Percentiles rank a stretch among this genome's conserved stretches.
These are phyloP conservation scores for Arctium minus DNA, from an alignment of 129 eudicot genomes.

Conservation along the genomic window DNA sequence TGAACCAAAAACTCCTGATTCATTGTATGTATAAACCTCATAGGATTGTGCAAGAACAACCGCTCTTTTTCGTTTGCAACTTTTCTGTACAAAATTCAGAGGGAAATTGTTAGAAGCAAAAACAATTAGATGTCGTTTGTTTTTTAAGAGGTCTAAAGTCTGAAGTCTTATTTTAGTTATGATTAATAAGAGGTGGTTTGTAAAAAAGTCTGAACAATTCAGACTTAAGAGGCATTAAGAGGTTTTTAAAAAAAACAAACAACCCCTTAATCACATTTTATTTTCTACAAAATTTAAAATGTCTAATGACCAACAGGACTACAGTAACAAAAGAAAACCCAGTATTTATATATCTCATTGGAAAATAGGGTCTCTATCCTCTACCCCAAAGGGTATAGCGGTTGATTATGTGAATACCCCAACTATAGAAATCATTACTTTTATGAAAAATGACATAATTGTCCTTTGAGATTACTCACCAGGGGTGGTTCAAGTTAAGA, in stretches of 20 bases:
- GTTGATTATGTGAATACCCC: background rate
- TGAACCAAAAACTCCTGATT: background rate
- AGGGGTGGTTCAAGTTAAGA: background rate
- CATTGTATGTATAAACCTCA: slow-evolving; percentile 21
- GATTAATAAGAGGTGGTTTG: no score
- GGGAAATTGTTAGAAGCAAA: background rate
- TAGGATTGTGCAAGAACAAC: slow-evolving; percentile 62
- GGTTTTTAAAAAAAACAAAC: no score
- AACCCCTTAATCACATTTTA: background rate
- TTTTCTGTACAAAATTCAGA: slow-evolving; percentile 37
- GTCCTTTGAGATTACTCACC: background rate
- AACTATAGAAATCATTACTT: background rate
- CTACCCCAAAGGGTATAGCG: background rate
- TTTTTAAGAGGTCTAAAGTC: no score
- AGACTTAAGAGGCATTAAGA: no score
- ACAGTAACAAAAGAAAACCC: background rate
- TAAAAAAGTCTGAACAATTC: no score
- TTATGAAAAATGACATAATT: background rate
- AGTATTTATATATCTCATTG: background rate
- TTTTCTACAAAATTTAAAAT: background rate
- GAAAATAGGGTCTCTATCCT: background rate
- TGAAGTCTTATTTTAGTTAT: no score
- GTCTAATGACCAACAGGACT: background rate
- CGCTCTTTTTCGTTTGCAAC: slow-evolving; percentile 42
- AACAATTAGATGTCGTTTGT: no score